Conservation (phyloP, 1,284 basidiomycete genomes). For the Gymnopus androsaceus region DNA sequence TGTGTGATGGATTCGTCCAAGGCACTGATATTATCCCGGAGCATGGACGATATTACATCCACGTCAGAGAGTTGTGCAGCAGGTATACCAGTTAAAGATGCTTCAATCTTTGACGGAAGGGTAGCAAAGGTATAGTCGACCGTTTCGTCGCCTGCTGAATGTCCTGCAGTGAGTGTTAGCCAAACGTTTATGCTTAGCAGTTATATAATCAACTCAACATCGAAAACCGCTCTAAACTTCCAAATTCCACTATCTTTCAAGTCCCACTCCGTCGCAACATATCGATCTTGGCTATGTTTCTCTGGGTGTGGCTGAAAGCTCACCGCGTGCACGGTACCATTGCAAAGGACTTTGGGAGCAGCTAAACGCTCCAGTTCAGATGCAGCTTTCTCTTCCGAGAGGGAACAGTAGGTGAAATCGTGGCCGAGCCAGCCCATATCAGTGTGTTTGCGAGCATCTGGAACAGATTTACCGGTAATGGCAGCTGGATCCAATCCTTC, state of each 20-base stretch:
- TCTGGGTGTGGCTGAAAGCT: slow-evolving; percentile 10
- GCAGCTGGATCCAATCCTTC: no score
- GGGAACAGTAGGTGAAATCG: slow-evolving; percentile 1
- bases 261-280: slow-evolving; percentile 6
- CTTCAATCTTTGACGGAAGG: slow-evolving; percentile 9
- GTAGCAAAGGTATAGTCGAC: slow-evolving; percentile 13
- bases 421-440: slow-evolving; percentile 1
- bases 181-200: no score
- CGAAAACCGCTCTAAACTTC: slow-evolving; percentile 13
- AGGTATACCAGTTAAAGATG: background rate
- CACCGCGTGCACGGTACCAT: background rate
- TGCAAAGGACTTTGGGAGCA: background rate
- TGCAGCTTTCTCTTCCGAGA: background rate
- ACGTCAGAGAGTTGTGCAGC: slow-evolving; percentile 11
- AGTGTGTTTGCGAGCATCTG: slow-evolving; percentile 5
- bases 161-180: background rate
- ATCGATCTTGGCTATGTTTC: slow-evolving; percentile 12
- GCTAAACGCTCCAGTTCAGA: background rate
- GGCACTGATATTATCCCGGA: slow-evolving; percentile 33
- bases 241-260: slow-evolving; percentile 1
- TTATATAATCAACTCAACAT: background rate
- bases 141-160: slow-evolving; percentile 14
- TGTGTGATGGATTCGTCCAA: slow-evolving; percentile 40
- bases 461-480: no score
- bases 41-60: slow-evolving; percentile 28